These are phyloP conservation scores for Penicillium lagena DNA, from an alignment of 495 filamentous ascomycete species.

Conservation along the genomic window DNA sequence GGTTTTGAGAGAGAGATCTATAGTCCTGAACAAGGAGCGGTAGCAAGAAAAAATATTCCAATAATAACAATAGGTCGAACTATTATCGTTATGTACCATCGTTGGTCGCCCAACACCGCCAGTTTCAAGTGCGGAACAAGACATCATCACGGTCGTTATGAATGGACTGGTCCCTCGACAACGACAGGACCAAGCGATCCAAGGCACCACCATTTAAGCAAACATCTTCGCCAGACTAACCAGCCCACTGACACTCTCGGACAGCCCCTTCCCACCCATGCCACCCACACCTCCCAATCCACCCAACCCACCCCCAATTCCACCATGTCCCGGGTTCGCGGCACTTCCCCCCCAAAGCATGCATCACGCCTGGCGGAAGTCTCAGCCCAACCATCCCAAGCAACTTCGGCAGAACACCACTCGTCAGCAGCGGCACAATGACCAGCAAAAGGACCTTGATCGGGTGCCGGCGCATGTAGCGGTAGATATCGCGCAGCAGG, in stretches of 20 bases:
- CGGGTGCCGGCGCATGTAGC: constrained; percentile 72
- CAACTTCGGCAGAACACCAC: constrained; percentile 67
- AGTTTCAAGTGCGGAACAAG: too few species aligned
- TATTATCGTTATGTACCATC: too few species aligned
- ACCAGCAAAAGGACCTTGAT: constrained; percentile 80
- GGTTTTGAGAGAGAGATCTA: too few species aligned
- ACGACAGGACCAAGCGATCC: neutral
- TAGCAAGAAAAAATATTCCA: too few species aligned
- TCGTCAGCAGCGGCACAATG: constrained; percentile 75
- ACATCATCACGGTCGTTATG: constrained; percentile 15
- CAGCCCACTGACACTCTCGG: constrained; percentile 42
- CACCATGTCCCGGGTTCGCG: constrained; percentile 23
- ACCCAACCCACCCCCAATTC: constrained; percentile 6
- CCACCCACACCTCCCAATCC: neutral
- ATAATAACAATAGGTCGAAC: too few species aligned
- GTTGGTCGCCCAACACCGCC: too few species aligned
- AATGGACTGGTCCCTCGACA: neutral
- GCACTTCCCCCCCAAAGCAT: constrained; percentile 39
- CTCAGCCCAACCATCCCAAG: constrained; percentile 69
- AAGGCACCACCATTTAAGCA: constrained; percentile 25
- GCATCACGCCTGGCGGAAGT: constrained; percentile 56
- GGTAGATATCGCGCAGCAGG: constrained; percentile 64
- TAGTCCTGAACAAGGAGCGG: too few species aligned
- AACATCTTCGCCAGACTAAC: constrained; percentile 62
- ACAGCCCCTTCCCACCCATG: constrained; percentile 23